Evolutionary conservation across 768 basidiomycete species (phyloP).

Genomic region (Pleurotus sapidus): DNA sequence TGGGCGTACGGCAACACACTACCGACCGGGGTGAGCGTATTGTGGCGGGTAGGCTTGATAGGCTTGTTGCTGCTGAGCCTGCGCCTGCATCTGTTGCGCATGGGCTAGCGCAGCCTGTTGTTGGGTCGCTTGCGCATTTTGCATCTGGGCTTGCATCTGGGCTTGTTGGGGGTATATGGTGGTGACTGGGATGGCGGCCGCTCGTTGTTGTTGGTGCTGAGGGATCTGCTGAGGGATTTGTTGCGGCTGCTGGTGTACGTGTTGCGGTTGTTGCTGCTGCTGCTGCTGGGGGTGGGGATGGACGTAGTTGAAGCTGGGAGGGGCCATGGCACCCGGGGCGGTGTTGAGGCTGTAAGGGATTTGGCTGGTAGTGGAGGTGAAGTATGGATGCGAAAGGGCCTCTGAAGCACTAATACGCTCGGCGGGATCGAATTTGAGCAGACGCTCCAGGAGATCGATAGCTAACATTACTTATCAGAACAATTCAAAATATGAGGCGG

Average conservation of each 20-base stretch:
- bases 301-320: constrained; percentile 67
- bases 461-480: constrained; percentile 42
- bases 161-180: constrained; percentile 29
- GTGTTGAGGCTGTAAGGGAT: constrained; percentile 40
- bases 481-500: not conserved
- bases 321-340: constrained; percentile 58
- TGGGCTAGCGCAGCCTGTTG: constrained; percentile 30
- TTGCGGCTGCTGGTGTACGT: constrained; percentile 28
- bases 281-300: constrained; percentile 58
- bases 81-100: constrained; percentile 23
- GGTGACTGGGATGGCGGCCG: constrained; percentile 22
- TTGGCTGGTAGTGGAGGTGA: constrained; percentile 53
- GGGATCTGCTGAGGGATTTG: constrained; percentile 28
- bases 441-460: constrained; percentile 88
- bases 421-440: constrained; percentile 94
- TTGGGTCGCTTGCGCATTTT: constrained; percentile 36
- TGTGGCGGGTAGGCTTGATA: constrained; percentile 10
- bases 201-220: constrained; percentile 24
- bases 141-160: constrained; percentile 27
- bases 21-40: constrained; percentile 10
- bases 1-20: not conserved
- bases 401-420: constrained; percentile 90
- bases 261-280: constrained; percentile 36
- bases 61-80: constrained; percentile 6
- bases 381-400: constrained; percentile 91